These are phyloP conservation scores for Cyanophora paradoxa DNA, from an alignment of 78 protist species.

Conservation along the genomic window DNA sequence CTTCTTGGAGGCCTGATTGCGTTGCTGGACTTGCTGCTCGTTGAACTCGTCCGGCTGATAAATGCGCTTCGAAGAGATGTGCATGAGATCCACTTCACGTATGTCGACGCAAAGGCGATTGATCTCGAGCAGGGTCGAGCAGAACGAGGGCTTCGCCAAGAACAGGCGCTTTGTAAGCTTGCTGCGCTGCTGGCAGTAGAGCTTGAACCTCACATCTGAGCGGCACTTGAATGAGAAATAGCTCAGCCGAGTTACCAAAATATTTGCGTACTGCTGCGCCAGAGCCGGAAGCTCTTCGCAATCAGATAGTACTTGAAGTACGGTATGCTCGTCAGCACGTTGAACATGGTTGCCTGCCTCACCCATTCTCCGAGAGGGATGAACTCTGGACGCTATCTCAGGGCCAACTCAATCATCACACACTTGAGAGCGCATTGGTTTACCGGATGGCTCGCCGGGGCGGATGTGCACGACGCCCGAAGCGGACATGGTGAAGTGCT, in stretches of 20 bases:
- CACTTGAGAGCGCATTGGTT: neutral
- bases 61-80: neutral
- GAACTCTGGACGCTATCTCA: conserved; percentile 22
- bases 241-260: too few relatives aligned
- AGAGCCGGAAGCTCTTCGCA: conserved; percentile 30
- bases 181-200: conserved; percentile 23
- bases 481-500: conserved; percentile 50
- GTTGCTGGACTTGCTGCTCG: neutral
- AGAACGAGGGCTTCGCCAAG: conserved; percentile 27
- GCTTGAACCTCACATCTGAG: conserved; percentile 39
- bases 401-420: neutral
- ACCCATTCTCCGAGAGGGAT: conserved; percentile 35
- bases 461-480: conserved; percentile 58
- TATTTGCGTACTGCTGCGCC: too few relatives aligned
- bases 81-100: neutral
- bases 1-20: neutral
- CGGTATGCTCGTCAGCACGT: conserved; percentile 31
- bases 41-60: neutral
- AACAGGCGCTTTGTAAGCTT: conserved; percentile 16
- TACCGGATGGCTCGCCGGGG: conserved; percentile 18
- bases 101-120: conserved; percentile 13
- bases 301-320: conserved; percentile 44
- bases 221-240: too few relatives aligned
- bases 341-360: conserved; percentile 36
- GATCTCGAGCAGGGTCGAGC: conserved; percentile 16